A percentile compares a stretch with the other conserved stretches of the same genome.
phyloP scores from a whole-genome alignment of 345 rosid genomes.

The Turritis glabra region DNA sequence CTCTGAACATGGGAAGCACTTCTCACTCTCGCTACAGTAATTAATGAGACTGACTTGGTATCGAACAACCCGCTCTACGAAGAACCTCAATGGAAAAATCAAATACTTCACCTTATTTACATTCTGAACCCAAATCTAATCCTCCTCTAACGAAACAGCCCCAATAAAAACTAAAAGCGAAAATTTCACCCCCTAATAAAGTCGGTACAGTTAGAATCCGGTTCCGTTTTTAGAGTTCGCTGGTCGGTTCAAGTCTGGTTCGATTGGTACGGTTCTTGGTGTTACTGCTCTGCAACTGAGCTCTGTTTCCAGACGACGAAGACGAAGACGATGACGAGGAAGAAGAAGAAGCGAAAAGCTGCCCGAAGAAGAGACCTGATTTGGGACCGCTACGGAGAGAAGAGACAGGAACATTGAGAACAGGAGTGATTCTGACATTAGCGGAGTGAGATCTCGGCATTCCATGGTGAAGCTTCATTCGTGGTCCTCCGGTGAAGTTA shows the following conservation, averaged over 20 bases:
- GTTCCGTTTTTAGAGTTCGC: constrained; percentile 2
- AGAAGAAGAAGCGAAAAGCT: constrained; percentile 53
- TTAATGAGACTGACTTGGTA: constrained; percentile 24
- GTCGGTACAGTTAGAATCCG: constrained; percentile 4
- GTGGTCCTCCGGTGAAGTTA: constrained; percentile 87
- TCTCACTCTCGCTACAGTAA: constrained; percentile 32
- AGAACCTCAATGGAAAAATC: neutral
- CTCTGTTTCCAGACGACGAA: constrained; percentile 22
- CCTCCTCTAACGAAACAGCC: neutral
- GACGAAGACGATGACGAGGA: neutral
- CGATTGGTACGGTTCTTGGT: constrained; percentile 42
- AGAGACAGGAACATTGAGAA: constrained; percentile 72
- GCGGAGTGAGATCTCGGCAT: constrained; percentile 94
- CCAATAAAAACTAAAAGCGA: neutral
- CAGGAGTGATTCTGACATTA: constrained; percentile 66
- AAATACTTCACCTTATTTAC: constrained; percentile 31
- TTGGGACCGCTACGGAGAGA: constrained; percentile 62
- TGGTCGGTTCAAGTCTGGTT: constrained; percentile 36
- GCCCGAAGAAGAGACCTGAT: constrained; percentile 56
- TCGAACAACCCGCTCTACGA: constrained; percentile 29
- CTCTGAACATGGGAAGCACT: constrained; percentile 41
- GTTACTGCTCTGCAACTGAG: constrained; percentile 37
- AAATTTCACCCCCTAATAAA: neutral
- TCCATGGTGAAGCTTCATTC: constrained; percentile 63
- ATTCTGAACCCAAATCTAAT: constrained; percentile 9